Evolutionary conservation across 108 stramenopile genomes (phyloP).

Genomic region (Nitzschia sp.): DNA sequence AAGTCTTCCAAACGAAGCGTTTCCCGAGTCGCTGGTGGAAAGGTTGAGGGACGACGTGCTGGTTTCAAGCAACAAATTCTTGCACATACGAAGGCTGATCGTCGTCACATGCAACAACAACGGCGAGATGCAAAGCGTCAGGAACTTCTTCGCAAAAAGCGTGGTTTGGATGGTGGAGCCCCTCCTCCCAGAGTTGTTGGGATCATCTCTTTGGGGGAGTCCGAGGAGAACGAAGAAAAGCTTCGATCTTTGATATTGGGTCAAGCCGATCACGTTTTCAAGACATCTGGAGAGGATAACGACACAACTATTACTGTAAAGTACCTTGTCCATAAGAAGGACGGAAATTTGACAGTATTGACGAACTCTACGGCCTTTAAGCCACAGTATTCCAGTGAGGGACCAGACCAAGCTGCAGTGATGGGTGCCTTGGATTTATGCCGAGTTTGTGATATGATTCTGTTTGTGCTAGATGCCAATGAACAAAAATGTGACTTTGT

Average conservation of each 20-base stretch:
- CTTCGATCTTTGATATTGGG: constrained; percentile 39
- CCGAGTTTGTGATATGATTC: constrained; percentile 81
- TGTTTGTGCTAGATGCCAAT: constrained; percentile 84
- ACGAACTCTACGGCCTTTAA: constrained; percentile 71
- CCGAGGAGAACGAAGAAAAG: constrained; percentile 60
- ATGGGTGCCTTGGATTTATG: constrained; percentile 83
- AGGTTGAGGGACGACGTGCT: constrained; percentile 46
- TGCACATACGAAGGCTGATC: constrained; percentile 66
- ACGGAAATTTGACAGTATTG: constrained; percentile 75
- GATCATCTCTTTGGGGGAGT: constrained; percentile 74
- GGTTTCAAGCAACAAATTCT: constrained; percentile 21
- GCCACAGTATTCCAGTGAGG: constrained; percentile 47
- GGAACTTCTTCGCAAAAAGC: constrained; percentile 43
- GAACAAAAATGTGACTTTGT: constrained; percentile 37
- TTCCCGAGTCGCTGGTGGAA: constrained; percentile 60
- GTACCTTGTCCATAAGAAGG: constrained; percentile 76
- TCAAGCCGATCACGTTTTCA: constrained; percentile 48
- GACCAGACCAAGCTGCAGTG: constrained; percentile 55
- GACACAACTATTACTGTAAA: constrained; percentile 56
- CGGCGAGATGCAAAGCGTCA: constrained; percentile 53
- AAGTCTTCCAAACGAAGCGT: constrained; percentile 70
- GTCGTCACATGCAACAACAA: constrained; percentile 63
- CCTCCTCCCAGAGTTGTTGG: constrained; percentile 82
- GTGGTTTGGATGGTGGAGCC: constrained; percentile 43
- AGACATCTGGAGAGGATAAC: constrained; percentile 17